Evolutionary conservation across 106 monocot genomes (phyloP), one percentile per base, ranked within the genome.

Genomic region (Acorus gramineus): DNA sequence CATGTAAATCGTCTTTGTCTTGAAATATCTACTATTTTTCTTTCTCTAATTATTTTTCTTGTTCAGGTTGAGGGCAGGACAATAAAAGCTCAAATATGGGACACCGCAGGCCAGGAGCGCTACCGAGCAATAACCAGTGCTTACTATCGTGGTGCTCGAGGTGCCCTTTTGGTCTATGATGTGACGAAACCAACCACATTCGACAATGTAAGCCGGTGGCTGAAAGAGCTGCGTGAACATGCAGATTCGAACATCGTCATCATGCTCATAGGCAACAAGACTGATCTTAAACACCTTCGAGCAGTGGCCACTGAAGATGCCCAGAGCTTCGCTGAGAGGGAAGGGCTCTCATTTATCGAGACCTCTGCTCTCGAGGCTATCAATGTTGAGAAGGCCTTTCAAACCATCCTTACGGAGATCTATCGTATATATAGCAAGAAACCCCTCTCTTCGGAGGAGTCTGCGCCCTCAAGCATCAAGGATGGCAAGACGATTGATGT

Each of bases 231-330:
- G 3, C 79, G 79, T 44, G 74, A 79, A 47, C 79, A 79, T 47
- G 79, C 79, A 42, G 79, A 80, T 56, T 71, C 74, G 8, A 80
- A 74, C 53, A 80, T 74, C n/a, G 79, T 80, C 49, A 74, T 80
- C 8, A 80, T 74, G 74, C 74, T 80, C 8, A 73, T 80, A 12
- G 79, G 79, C 44, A 80, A 80, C 79, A 80, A 80, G 56, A 80
- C 79, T 4, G 79, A 80, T 55, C 79, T 80, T 8, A 80, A 80
- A 57, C 79, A 80, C 60, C 79, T 80, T 51, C 60, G 69, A 4
- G 79, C 74, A 1, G 79, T 80, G 7, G 74, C 74, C 42, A 50
- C 79, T 1, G 79, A 80, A 55, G 79, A 80, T 61, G 79, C 79
- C 7, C 79, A 80, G 44, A 53, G 70, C 55, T 79, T 80, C 57